Conservation (phyloP, 805 yeast genomes). For the Yarrowia sp. region DNA sequence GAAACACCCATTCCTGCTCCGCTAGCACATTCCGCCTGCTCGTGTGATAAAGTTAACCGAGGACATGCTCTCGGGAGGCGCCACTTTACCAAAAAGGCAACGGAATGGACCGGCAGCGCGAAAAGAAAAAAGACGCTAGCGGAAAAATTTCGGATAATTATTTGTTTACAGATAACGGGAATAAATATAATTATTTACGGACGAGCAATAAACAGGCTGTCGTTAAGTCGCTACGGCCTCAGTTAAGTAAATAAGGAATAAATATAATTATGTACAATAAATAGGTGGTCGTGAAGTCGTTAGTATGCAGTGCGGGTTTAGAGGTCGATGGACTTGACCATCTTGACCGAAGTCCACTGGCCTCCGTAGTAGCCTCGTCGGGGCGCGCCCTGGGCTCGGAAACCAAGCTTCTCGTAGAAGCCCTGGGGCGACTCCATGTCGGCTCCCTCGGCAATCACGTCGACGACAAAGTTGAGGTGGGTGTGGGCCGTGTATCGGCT, state of each 20-base stretch:
- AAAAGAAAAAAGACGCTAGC: background rate
- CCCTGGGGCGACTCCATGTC: constrained; percentile 21
- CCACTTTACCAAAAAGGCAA: background rate
- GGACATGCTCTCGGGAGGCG: constrained; percentile 10
- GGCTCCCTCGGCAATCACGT: constrained; percentile 18
- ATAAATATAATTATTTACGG: no score
- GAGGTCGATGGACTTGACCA: constrained; percentile 23
- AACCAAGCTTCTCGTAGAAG: constrained; percentile 24
- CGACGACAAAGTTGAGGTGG: constrained; percentile 22
- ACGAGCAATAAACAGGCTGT: no score
- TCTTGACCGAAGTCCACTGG: constrained; percentile 20
- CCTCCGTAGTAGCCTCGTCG: constrained; percentile 25
- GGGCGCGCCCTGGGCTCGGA: constrained; percentile 18
- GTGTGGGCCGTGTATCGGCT: constrained; percentile 25
- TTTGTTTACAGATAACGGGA: no score
- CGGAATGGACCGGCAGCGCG: constrained; percentile 6
- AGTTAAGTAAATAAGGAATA: background rate
- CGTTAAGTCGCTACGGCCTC: background rate
- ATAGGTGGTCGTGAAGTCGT: background rate
- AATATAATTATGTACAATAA: constrained; percentile 17
- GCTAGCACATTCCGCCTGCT: no score
- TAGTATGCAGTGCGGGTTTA: background rate
- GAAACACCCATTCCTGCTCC: no score
- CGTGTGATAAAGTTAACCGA: constrained; percentile 4
- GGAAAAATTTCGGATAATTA: constrained; percentile 2